Evolutionary conservation across 257 asterid species (phyloP).

Genomic region (Scutellaria minor): DNA sequence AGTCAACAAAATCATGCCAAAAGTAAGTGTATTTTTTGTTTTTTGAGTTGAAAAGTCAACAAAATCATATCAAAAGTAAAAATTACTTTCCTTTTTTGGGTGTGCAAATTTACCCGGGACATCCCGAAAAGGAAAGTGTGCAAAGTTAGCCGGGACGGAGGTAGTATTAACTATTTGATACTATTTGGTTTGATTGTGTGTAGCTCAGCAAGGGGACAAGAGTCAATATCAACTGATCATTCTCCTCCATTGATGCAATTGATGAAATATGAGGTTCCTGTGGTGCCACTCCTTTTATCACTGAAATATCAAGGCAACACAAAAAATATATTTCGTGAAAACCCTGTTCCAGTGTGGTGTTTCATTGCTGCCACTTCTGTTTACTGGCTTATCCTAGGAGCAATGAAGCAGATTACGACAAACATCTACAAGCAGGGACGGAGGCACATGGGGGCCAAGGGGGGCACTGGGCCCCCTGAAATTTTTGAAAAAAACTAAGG

Average conservation of each 20-base stretch:
- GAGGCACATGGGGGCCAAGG: too few relatives aligned
- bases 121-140: too few relatives aligned
- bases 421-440: too few relatives aligned
- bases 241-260: neutral
- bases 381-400: constrained; percentile 27
- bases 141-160: too few relatives aligned
- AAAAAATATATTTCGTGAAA: neutral
- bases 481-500: too few relatives aligned
- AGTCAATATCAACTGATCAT: neutral
- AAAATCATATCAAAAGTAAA: too few relatives aligned
- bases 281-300: neutral
- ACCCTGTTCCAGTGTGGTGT: constrained; percentile 8
- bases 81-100: too few relatives aligned
- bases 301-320: constrained; percentile 6
- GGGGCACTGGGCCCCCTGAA: too few relatives aligned
- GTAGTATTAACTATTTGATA: neutral
- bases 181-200: neutral
- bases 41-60: too few relatives aligned
- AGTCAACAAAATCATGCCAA: too few relatives aligned
- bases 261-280: constrained; percentile 25
- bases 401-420: neutral
- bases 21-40: too few relatives aligned
- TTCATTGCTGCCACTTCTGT: constrained; percentile 16
- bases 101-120: too few relatives aligned
- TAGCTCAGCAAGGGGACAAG: neutral